Conservation (phyloP, 352 stramenopile species). For the Phytophthora pseudosyringae region DNA sequence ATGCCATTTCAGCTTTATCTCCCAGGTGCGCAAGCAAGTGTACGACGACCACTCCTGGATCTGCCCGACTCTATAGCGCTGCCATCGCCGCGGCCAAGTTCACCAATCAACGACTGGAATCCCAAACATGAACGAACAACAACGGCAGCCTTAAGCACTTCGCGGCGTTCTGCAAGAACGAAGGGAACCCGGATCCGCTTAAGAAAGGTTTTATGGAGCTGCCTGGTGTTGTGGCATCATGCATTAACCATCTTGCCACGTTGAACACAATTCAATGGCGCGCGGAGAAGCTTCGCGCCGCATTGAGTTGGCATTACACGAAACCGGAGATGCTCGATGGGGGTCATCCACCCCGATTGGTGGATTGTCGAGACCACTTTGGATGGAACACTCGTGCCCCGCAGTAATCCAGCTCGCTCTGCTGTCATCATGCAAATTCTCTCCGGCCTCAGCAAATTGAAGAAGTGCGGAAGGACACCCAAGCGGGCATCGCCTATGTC, state of each 20-base stretch:
- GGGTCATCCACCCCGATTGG: constrained; percentile 17
- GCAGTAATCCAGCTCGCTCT: constrained; percentile 7
- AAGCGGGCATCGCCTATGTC: constrained; percentile 18
- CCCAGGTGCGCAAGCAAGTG: no score
- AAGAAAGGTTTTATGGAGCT: neutral
- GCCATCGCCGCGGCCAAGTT: constrained; percentile 6
- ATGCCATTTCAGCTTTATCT: no score
- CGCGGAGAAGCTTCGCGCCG: neutral
- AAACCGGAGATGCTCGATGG: constrained; percentile 18
- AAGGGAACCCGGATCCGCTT: neutral
- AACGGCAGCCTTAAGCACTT: neutral
- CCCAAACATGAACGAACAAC: neutral
- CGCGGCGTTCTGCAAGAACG: neutral
- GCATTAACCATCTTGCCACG: neutral
- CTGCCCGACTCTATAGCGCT: neutral
- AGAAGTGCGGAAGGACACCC: constrained; percentile 15
- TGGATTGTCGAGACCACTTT: constrained; percentile 1
- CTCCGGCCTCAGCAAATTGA: constrained; percentile 7
- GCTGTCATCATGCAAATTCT: constrained; percentile 14
- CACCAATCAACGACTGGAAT: neutral
- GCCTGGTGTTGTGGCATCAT: neutral
- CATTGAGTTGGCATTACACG: constrained; percentile 6
- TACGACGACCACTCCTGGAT: no score
- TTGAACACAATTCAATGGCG: neutral
- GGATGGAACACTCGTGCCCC: constrained; percentile 1